Evolutionary conservation across 2,329 filamentous ascomycete species (phyloP).

Genomic region (Colletotrichum sp.): DNA sequence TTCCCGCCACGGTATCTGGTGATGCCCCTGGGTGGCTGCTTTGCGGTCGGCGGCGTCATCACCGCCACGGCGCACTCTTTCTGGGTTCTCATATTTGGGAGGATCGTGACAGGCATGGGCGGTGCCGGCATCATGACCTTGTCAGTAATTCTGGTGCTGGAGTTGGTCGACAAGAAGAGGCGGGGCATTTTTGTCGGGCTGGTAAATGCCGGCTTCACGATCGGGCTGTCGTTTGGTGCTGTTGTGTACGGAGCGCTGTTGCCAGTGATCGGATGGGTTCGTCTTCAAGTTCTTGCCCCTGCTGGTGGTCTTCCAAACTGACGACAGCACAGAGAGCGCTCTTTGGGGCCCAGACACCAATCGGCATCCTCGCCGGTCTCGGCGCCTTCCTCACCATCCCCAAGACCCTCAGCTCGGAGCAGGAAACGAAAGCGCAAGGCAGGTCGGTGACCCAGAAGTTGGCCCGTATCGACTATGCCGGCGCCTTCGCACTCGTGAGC

Average conservation of each 20-base stretch:
- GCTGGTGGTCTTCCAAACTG: background rate
- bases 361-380: slow-evolving; percentile 64
- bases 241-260: slow-evolving; percentile 72
- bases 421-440: slow-evolving; percentile 43
- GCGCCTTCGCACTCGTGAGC: slow-evolving; percentile 67
- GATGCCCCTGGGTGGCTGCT: slow-evolving; percentile 60
- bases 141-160: slow-evolving; percentile 77
- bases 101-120: slow-evolving; percentile 71
- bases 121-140: slow-evolving; percentile 76
- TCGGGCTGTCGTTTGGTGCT: slow-evolving; percentile 73
- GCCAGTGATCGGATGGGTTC: slow-evolving; percentile 71
- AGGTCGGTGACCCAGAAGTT: slow-evolving; percentile 58
- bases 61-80: slow-evolving; percentile 66
- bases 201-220: slow-evolving; percentile 74
- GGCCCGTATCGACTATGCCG: slow-evolving; percentile 74
- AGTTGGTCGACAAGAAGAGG: slow-evolving; percentile 69
- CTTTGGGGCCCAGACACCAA: slow-evolving; percentile 74
- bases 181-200: slow-evolving; percentile 77
- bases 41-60: slow-evolving; percentile 68
- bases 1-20: slow-evolving; percentile 74
- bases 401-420: slow-evolving; percentile 28
- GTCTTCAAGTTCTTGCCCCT: background rate
- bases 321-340: slow-evolving; percentile 61
- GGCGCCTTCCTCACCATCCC: slow-evolving; percentile 72
- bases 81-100: slow-evolving; percentile 68